Evolutionary conservation across 2,329 filamentous ascomycete genomes (phyloP), one percentile per base, ranked within the genome.

Genomic region (Exophiala oligosperma): DNA sequence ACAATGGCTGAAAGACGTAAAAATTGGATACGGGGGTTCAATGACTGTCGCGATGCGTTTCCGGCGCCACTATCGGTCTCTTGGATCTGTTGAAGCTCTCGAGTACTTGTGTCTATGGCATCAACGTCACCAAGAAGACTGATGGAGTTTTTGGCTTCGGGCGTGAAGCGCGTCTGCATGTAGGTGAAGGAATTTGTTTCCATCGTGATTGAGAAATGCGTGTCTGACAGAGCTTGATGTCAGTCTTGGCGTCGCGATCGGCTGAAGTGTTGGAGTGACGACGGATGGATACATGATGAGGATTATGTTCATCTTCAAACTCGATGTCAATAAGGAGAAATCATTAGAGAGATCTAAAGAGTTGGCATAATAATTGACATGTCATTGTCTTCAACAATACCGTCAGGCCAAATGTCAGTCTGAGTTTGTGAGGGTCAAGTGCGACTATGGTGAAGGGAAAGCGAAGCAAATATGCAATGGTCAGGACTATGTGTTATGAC

Each of bases 21-120:
- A 60, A 63, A 63, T 56, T 61, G 61, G 35, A 65, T 56, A 41
- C 63, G 63, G 12, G 60, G 63, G 49, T 63, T 62, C 14, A 62
- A 47, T 6, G 59, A 60, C 21, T 55, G 57, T 49, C 54, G 57
- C 48, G 52, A 29, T 8, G 32, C 37, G n/a, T 14, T 53, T 23
- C 28, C 24, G 11, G 54, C 41, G 12, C 49, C 28, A 38, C 53
- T 59, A 57, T 41, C 50, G 46, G 50, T 61, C 61, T 57, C 58
- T 58, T 59, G 57, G 49, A n/a, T 56, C 52, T 53, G 61, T 52
- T 59, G 58, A 59, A 51, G 55, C 47, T 57, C 58, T 55, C 50
- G 41, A 24, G 44, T 44, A 28, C 54, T 49, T 9, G 52, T 47
- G 23, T 60, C 58, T 35, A 63, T 59, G 53, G 55, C 61, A 50